Evolutionary conservation across 2,329 filamentous ascomycete genomes (phyloP), one percentile per base, ranked within the genome.

Genomic region (Phyllosticta ampelicida): DNA sequence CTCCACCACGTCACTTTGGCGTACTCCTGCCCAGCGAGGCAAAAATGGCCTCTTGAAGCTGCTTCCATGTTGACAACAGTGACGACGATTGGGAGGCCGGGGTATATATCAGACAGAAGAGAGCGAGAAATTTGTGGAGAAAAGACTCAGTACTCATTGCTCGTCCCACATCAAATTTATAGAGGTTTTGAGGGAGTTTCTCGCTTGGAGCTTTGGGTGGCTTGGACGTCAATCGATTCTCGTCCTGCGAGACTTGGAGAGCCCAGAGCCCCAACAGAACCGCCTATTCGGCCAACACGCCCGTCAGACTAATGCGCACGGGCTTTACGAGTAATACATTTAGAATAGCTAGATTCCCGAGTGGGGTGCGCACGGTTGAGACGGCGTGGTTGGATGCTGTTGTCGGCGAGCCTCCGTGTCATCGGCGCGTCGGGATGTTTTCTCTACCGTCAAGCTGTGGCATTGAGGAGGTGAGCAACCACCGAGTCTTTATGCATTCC

Each of bases 1-100:
- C 63, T 65, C 60, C 66, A 68, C 67, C 66, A 69, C 18, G 65
- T 68, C 44, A 70, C 67, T 48, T 61, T 63, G 23, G 68, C 66
- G 48, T 67, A 68, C 49, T 69, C 67, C 20, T 61, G 64, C 44
- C 62, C 67, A 54, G 63, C 65, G 16, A 69, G 63, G 60, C 65
- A 64, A 61, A 68, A 69, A 21, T 66, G 65, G 50, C 67, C 67
- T 56, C 66, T 67, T 29, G 65, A 67, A 51, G 67, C 63, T n/a
- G 65, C 62, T 49, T 68, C 67, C 67, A 70, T 70, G 23, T 26
- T 60, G 54, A 56, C 26, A 56, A 18, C 51, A 20, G 28, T 48
- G 48, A 18, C 5, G 11, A 18, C n/a, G n/a, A n/a, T n/a, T 20
- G 8, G 26, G 11, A 23, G 6, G 16, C 3, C 9, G 3, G 3